These are phyloP conservation scores for Calonectria montana DNA, from an alignment of 2,329 filamentous ascomycete species.

Conservation along the genomic window DNA sequence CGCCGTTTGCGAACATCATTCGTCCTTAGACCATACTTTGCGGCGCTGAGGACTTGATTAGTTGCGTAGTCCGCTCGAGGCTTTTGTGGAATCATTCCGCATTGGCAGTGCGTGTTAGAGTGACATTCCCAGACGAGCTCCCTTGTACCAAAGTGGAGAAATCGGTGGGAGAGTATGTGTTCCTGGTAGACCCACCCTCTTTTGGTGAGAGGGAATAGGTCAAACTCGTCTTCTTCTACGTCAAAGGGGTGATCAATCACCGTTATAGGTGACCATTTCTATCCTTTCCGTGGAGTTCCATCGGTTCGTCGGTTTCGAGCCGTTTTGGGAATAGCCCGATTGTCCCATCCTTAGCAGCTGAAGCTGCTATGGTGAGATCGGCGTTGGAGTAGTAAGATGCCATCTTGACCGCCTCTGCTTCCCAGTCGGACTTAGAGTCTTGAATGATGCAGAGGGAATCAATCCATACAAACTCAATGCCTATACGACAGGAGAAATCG, in stretches of 20 bases:
- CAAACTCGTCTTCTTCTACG: constrained; percentile 6
- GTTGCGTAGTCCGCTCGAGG: constrained; percentile 15
- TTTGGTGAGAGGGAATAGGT: constrained; percentile 24
- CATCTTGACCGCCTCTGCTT: constrained; percentile 33
- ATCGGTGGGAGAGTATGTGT: constrained; percentile 28
- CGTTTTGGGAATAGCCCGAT: constrained; percentile 21
- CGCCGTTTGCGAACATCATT: background rate
- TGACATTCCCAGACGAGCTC: constrained; percentile 34
- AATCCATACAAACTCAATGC: constrained; percentile 35
- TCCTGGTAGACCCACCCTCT: constrained; percentile 33
- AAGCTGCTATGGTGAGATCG: constrained; percentile 29
- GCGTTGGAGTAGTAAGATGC: constrained; percentile 31
- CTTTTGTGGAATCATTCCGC: constrained; percentile 12
- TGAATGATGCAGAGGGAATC: constrained; percentile 37
- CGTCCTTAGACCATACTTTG: constrained; percentile 11
- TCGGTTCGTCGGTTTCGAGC: constrained; percentile 1
- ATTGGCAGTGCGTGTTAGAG: constrained; percentile 28
- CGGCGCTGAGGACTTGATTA: constrained; percentile 25
- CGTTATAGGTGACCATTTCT: constrained; percentile 10
- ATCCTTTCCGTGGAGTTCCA: constrained; percentile 21
- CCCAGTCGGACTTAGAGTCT: constrained; percentile 33
- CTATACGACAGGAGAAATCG: constrained; percentile 18
- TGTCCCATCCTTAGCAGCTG: constrained; percentile 22
- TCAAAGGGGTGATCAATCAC: constrained; percentile 27
- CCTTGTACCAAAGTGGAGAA: constrained; percentile 28